Conservation (phyloP, 441 rosid genomes). For the Populus trichocarpa region DNA sequence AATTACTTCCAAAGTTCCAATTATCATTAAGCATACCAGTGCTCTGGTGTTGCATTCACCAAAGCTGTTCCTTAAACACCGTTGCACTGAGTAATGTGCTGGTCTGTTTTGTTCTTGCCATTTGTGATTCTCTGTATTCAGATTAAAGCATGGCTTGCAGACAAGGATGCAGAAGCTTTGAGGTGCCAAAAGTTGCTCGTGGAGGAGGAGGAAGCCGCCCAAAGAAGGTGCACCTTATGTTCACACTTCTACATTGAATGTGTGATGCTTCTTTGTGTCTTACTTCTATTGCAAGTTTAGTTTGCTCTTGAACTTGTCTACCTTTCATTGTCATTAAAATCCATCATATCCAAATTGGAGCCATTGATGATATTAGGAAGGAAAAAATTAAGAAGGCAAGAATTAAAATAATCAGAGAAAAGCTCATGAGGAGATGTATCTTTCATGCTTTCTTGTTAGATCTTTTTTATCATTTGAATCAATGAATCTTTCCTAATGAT, state of each 20-base stretch:
- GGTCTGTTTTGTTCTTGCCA: not conserved
- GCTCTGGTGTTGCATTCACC: not conserved
- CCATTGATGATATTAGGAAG: not conserved
- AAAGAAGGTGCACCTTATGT: conserved; percentile 51
- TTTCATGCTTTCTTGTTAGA: not conserved
- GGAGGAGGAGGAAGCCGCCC: conserved; percentile 98
- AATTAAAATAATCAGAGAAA: not conserved
- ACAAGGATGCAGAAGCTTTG: conserved; percentile 93
- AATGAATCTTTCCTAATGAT: not conserved
- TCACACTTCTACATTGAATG: not conserved
- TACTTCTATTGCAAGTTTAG: not conserved
- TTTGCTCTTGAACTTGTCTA: not conserved
- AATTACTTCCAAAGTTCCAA: not conserved
- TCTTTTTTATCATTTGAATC: not conserved
- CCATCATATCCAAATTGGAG: not conserved
- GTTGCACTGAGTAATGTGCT: not conserved
- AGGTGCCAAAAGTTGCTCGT: conserved; percentile 87
- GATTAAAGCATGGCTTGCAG: conserved; percentile 90
- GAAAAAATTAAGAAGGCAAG: not conserved
- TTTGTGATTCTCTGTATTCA: conserved; percentile 22
- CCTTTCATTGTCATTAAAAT: not conserved
- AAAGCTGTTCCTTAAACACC: not conserved
- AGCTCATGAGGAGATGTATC: not conserved
- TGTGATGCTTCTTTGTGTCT: not conserved
- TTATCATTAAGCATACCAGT: not conserved